Percentiles rank a stretch among this genome's conserved stretches.
These are phyloP conservation scores for Chalaropsis thielavioides DNA, from an alignment of 2,329 filamentous ascomycete species.

Conservation along the genomic window DNA sequence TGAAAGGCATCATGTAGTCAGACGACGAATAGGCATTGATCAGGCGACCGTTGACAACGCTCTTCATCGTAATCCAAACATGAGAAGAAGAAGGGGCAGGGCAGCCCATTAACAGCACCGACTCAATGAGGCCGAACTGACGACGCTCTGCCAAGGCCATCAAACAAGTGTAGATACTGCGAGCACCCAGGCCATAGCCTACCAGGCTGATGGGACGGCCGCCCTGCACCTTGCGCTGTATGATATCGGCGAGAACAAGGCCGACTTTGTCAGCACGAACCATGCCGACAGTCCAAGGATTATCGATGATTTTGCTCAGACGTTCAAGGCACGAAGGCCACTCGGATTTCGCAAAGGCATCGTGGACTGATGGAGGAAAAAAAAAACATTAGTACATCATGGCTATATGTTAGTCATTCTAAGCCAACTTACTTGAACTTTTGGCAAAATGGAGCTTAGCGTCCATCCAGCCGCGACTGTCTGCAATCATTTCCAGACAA, in stretches of 20 bases:
- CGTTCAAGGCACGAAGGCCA: conserved; percentile 53
- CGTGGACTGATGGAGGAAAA: conserved; percentile 30
- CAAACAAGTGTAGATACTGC: conserved; percentile 73
- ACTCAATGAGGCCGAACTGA: conserved; percentile 76
- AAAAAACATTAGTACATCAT: conserved; percentile 32
- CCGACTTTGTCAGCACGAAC: conserved; percentile 59
- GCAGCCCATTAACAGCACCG: conserved; percentile 69
- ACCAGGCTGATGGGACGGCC: conserved; percentile 68
- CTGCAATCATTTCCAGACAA: conserved; percentile 62
- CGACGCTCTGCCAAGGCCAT: conserved; percentile 64
- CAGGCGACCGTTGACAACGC: conserved; percentile 67
- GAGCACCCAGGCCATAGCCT: conserved; percentile 69
- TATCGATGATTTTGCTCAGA: conserved; percentile 62
- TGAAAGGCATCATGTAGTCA: conserved; percentile 76
- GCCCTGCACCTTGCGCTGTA: conserved; percentile 70
- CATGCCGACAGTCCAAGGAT: conserved; percentile 65
- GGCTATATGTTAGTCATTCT: not conserved
- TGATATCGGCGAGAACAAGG: conserved; percentile 60
- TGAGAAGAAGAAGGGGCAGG: conserved; percentile 58
- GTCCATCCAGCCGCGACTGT: conserved; percentile 63
- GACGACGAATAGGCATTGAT: conserved; percentile 81
- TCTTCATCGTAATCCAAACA: conserved; percentile 65
- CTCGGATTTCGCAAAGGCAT: conserved; percentile 23
- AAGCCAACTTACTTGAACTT: conserved; percentile 31
- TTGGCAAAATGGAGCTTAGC: conserved; percentile 40